Evolutionary conservation across 2,329 filamentous ascomycete genomes (phyloP).

Genomic region (Diaporthe ampelina): DNA sequence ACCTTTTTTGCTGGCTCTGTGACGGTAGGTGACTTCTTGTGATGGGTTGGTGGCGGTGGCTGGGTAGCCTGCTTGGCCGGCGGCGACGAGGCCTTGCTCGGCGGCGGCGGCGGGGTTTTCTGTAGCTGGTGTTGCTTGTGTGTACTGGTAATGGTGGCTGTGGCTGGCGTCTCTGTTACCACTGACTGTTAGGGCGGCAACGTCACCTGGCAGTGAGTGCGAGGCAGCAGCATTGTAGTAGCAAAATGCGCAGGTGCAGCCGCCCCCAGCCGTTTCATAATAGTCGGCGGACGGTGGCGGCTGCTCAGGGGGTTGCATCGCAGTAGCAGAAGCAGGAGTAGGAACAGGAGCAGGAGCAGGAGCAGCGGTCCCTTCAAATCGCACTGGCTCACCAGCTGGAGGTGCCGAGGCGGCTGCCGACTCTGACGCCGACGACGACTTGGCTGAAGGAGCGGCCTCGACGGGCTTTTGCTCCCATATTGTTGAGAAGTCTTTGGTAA

Average conservation of each 20-base stretch:
- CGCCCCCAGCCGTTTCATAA: neutral
- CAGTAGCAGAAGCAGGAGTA: constrained; percentile 3
- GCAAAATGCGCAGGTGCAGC: neutral
- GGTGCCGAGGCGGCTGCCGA: constrained; percentile 26
- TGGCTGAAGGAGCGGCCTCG: neutral
- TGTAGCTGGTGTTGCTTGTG: constrained; percentile 13
- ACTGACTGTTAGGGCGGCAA: constrained; percentile 30
- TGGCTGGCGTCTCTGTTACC: constrained; percentile 31
- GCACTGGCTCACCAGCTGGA: constrained; percentile 35
- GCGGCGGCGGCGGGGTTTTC: constrained; percentile 16
- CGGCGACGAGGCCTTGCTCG: constrained; percentile 8
- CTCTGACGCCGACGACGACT: neutral
- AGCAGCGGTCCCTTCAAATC: constrained; percentile 27
- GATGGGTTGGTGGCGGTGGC: constrained; percentile 5
- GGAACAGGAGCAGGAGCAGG: neutral
- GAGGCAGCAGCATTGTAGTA: constrained; percentile 10
- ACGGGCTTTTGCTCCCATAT: constrained; percentile 37
- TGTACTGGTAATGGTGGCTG: constrained; percentile 6
- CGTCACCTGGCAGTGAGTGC: constrained; percentile 6
- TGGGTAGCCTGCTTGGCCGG: constrained; percentile 8
- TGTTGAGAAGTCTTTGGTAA: constrained; percentile 36
- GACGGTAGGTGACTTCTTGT: constrained; percentile 10
- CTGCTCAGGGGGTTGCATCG: neutral
- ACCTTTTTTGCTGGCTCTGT: constrained; percentile 31
- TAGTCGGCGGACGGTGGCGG: neutral